Conservation (phyloP, 129 eudicot genomes). For the Arctium lappa region DNA sequence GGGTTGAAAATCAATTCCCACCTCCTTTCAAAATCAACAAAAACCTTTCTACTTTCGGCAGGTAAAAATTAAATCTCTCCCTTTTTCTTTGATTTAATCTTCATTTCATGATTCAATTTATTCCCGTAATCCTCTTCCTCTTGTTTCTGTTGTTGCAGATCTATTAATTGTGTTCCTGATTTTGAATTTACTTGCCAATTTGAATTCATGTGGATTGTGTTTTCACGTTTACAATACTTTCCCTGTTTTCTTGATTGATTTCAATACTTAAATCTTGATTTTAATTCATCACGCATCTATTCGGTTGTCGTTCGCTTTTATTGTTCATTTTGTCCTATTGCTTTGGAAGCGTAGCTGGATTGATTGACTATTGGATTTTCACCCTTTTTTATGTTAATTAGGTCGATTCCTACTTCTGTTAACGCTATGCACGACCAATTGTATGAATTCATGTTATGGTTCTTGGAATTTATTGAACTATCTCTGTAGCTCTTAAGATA, state of each 20-base stretch:
- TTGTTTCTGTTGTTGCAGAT: conserved; percentile 9
- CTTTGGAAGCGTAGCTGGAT: not conserved
- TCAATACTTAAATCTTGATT: conserved; percentile 7
- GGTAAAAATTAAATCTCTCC: not conserved
- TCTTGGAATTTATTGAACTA: not conserved
- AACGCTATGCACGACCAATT: not conserved
- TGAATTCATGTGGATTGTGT: not conserved
- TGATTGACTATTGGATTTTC: not conserved
- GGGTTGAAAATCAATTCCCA: not conserved
- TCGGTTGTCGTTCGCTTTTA: not conserved
- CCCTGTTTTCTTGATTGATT: conserved; percentile 3
- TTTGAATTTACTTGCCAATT: not conserved
- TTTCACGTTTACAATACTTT: not conserved
- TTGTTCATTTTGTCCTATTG: not conserved
- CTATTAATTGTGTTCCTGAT: conserved; percentile 4
- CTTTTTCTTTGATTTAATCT: not conserved
- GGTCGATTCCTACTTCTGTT: not conserved
- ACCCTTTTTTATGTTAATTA: too few relatives aligned
- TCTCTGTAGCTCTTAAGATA: not conserved
- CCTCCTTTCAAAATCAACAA: not conserved
- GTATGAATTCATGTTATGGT: not conserved
- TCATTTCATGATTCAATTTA: not conserved
- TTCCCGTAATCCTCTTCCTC: not conserved
- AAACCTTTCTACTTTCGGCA: conserved; percentile 8
- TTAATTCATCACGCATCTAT: not conserved